A percentile compares a stretch with the other conserved stretches of the same genome.
phyloP scores from a whole-genome alignment of 768 basidiomycete genomes.

The Tephrocybe sp. region DNA sequence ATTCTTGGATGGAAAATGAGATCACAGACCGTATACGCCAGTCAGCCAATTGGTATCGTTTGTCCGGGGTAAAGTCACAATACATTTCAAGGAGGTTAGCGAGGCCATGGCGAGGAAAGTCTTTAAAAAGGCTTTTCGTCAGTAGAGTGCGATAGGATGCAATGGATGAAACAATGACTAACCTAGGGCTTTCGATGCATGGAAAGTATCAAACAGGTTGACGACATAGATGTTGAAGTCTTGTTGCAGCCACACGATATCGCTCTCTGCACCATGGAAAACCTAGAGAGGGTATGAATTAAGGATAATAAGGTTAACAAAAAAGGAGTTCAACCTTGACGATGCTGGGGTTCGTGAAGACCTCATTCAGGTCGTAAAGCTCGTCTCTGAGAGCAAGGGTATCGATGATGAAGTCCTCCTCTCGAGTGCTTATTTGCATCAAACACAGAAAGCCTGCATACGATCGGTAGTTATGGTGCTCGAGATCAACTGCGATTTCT shows the following conservation, averaged over 20 bases:
- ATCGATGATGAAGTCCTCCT: conserved; percentile 87
- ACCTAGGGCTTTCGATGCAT: conserved; percentile 88
- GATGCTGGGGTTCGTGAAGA: conserved; percentile 80
- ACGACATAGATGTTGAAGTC: conserved; percentile 94
- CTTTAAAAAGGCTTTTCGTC: conserved; percentile 32
- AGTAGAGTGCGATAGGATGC: not conserved
- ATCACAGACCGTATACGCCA: conserved; percentile 82
- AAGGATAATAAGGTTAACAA: not conserved
- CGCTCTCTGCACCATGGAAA: conserved; percentile 92
- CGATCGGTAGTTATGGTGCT: conserved; percentile 87
- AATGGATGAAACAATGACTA: not conserved
- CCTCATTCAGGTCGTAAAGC: conserved; percentile 71
- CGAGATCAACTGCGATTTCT: conserved; percentile 92
- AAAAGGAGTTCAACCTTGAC: conserved; percentile 66
- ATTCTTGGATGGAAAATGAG: not conserved
- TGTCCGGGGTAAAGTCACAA: conserved; percentile 88
- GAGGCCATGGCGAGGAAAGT: conserved; percentile 81
- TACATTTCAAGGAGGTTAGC: conserved; percentile 84
- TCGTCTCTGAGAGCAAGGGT: conserved; percentile 72
- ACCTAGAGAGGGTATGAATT: conserved; percentile 44
- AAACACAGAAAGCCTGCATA: conserved; percentile 88
- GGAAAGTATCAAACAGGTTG: conserved; percentile 95
- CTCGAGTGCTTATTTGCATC: conserved; percentile 87
- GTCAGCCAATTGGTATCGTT: conserved; percentile 95
- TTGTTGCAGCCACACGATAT: conserved; percentile 95